Conservation (phyloP, 148 eudicot species). For the Vaccinium myrtillus region DNA sequence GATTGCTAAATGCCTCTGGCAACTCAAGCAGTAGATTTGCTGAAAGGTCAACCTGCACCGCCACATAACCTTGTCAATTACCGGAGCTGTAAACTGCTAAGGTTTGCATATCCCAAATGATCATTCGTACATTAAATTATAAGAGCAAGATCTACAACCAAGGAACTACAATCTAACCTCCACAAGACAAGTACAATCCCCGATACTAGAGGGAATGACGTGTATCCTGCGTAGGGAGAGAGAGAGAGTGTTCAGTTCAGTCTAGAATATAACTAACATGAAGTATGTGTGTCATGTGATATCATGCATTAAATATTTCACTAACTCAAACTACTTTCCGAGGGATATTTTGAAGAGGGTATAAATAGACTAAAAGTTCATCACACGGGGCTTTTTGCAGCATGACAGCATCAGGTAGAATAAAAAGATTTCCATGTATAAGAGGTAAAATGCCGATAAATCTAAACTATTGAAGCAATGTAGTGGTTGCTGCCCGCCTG, state of each 20-base stretch:
- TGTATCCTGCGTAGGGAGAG: slow-evolving; percentile 47
- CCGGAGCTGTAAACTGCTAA: not conserved
- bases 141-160: not conserved
- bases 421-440: not conserved
- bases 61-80: slow-evolving; percentile 7
- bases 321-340: not conserved
- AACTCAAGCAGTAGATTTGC: slow-evolving; percentile 74
- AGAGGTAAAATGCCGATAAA: not conserved
- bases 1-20: slow-evolving; percentile 67
- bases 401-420: not conserved
- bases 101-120: not conserved
- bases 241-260: slow-evolving; percentile 5
- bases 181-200: slow-evolving; percentile 61
- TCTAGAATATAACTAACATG: slow-evolving; percentile 5
- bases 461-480: not conserved
- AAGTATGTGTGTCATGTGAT: not conserved
- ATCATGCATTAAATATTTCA: not conserved
- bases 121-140: not conserved
- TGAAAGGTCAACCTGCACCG: slow-evolving; percentile 81
- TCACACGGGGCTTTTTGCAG: not conserved
- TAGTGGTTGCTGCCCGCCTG: not conserved
- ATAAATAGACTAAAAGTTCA: not conserved
- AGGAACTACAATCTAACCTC: slow-evolving; percentile 51
- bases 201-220: slow-evolving; percentile 52
- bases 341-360: not conserved